Evolutionary conservation across 176 grass and related monocot genomes (phyloP), one percentile per base, ranked within the genome.

Genomic region (Carex scoparia): DNA sequence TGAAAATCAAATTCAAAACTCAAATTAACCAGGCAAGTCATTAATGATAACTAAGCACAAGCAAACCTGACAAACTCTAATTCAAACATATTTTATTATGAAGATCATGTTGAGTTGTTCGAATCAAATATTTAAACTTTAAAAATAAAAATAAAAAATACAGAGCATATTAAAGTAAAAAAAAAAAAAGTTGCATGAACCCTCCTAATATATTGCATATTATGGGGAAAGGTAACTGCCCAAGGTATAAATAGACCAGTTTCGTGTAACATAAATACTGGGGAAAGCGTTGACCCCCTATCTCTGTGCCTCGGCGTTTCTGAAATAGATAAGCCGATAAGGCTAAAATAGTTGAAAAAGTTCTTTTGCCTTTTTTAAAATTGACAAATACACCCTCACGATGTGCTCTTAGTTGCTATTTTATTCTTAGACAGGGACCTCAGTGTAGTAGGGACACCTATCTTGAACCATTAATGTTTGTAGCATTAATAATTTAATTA

Each of bases 241-340:
- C 1, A 28, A 10, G 30, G 42, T 44, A 44, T 66, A 11, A 3
- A 18, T 69, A 40, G 66, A 69, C 67, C 67, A n/a, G 14, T 16
- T 42, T 15, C 67, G 19, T 32, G 12, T 15, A 14, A 10, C 30
- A 66, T 14, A 65, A 12, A 65, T 12, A 30, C 5, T 32, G 7
- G 4, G 14, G 16, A 40, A 37, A 69, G 23, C 66, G 66, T 69
- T 69, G 66, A 69, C 66, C 33, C 66, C 8, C 3, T 67, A 2
- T 35, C 3, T 37, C 65, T 69, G 12, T 16, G 14, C 66, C 66
- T 69, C 28, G 27, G 63, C 63, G 23, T 12, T 70, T 70, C 67
- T n/a, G 67, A 70, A 70, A 70, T 70, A 42, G 67, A 69, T 70
- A 70, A 70, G 37, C 35, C 32, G 65, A 68, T 68, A 68, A 68